Conservation (phyloP, 768 basidiomycete genomes). For the Scleroderma bovista region DNA sequence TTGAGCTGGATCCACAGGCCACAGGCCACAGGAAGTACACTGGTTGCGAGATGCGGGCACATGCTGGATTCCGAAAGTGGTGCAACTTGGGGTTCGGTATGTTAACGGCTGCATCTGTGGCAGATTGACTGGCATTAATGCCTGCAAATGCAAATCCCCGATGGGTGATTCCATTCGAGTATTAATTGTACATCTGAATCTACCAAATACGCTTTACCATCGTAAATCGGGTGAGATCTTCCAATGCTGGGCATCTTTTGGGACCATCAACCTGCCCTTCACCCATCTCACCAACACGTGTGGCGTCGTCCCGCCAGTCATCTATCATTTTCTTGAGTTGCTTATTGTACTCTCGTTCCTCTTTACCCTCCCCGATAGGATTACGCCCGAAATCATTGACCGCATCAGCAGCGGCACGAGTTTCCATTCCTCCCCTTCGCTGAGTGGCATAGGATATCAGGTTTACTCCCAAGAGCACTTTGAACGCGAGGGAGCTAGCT, state of each 20-base stretch:
- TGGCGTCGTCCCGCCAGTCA: constrained; percentile 62
- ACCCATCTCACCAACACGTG: constrained; percentile 65
- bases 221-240: constrained; percentile 89
- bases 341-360: constrained; percentile 84
- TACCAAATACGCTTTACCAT: constrained; percentile 93
- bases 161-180: too few species aligned
- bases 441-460: constrained; percentile 78
- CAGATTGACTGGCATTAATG: too few species aligned
- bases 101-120: too few species aligned
- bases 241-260: constrained; percentile 60
- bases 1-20: too few species aligned
- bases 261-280: constrained; percentile 36
- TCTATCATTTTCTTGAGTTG: constrained; percentile 72
- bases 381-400: constrained; percentile 88
- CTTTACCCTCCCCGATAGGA: constrained; percentile 84
- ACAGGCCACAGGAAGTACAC: too few species aligned
- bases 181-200: neutral
- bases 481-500: constrained; percentile 72
- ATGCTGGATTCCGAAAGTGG: too few species aligned
- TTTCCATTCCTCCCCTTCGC: constrained; percentile 73
- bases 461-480: constrained; percentile 88
- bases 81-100: neutral
- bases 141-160: too few species aligned
- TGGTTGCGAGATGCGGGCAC: too few species aligned
- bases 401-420: constrained; percentile 62